Evolutionary conservation across 2,329 filamentous ascomycete species (phyloP).

Genomic region (Verticillium dahliae): DNA sequence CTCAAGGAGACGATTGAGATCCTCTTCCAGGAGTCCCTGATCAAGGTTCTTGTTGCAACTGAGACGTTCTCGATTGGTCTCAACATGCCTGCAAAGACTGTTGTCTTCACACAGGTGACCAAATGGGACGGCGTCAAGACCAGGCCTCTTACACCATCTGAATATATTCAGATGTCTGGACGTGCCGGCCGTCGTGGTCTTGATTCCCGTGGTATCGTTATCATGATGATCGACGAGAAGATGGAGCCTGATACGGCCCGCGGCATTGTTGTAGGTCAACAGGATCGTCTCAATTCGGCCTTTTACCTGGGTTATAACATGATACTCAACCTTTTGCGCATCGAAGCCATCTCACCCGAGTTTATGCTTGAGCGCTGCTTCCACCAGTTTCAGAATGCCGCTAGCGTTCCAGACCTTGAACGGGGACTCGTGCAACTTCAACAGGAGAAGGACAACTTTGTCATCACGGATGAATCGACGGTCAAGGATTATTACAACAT

Average conservation of each 20-base stretch:
- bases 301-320: conserved; percentile 99
- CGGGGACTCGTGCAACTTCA: conserved; percentile 77
- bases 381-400: conserved; percentile 95
- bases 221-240: conserved; percentile 98
- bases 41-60: conserved; percentile 96
- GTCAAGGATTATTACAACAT: conserved; percentile 94
- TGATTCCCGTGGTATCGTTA: conserved; percentile 95
- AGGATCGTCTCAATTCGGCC: conserved; percentile 94
- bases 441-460: conserved; percentile 62
- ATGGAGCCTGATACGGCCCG: conserved; percentile 94
- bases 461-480: conserved; percentile 77
- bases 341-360: conserved; percentile 98
- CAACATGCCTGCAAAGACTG: conserved; percentile 99
- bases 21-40: conserved; percentile 93
- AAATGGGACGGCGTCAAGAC: conserved; percentile 84
- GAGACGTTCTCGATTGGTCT: conserved; percentile 98
- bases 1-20: conserved; percentile 99
- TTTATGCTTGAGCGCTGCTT: conserved; percentile 99
- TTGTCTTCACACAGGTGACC: conserved; percentile 94
- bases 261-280: conserved; percentile 90
- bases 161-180: conserved; percentile 98
- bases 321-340: conserved; percentile 91
- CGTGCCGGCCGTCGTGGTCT: conserved; percentile 94
- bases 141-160: conserved; percentile 84
- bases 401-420: conserved; percentile 77